Conservation (phyloP, 805 yeast species). For the Myxozyma udenii region DNA sequence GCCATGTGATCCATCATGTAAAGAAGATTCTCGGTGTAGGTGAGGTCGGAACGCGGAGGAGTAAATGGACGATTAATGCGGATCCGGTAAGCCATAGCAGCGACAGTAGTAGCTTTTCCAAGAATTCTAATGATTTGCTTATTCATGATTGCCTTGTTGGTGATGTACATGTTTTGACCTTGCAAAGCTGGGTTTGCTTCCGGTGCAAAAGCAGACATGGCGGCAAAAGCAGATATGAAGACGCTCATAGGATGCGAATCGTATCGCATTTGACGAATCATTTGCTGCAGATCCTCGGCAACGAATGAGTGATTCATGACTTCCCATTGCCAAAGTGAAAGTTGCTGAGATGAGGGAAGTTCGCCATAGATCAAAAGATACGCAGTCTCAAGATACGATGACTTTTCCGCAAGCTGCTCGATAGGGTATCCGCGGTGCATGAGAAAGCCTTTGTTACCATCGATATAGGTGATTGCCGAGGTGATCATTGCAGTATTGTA, state of each 20-base stretch:
- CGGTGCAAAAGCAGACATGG: conserved; percentile 29
- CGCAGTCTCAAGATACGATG: conserved; percentile 27
- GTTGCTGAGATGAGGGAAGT: conserved; percentile 23
- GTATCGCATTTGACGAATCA: conserved; percentile 27
- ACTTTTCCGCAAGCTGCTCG: conserved; percentile 28
- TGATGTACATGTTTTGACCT: conserved; percentile 21
- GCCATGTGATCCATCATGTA: conserved; percentile 31
- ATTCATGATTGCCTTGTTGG: conserved; percentile 22
- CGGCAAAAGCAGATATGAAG: conserved; percentile 26
- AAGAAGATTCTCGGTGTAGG: conserved; percentile 28
- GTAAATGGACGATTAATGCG: conserved; percentile 27
- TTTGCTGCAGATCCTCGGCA: conserved; percentile 24
- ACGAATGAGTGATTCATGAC: conserved; percentile 29
- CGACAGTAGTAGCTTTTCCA: conserved; percentile 28
- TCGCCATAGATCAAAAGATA: conserved; percentile 29
- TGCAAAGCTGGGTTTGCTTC: conserved; percentile 29
- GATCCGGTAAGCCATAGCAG: conserved; percentile 29
- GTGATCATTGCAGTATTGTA: conserved; percentile 29
- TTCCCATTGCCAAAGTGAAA: conserved; percentile 20
- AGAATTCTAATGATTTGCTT: conserved; percentile 29
- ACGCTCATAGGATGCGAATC: conserved; percentile 29
- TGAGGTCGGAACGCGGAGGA: conserved; percentile 24
- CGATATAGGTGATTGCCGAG: conserved; percentile 28
- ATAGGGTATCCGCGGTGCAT: conserved; percentile 30
- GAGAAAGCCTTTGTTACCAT: conserved; percentile 28